phyloP scores from a whole-genome alignment of 345 rosid species.

The Eucalyptus sp. region DNA sequence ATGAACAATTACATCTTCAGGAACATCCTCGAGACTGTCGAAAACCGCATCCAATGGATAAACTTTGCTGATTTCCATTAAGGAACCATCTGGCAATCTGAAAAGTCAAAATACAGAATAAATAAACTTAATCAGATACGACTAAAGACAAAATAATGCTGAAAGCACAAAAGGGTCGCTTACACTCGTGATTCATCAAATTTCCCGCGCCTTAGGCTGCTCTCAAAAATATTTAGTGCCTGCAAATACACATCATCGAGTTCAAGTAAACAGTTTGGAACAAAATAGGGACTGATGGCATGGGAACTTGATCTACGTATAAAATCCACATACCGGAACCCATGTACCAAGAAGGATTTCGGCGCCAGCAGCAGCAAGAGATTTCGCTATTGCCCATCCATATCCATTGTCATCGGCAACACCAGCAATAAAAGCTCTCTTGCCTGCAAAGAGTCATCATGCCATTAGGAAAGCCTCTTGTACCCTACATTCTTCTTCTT shows the following conservation, averaged over 20 bases:
- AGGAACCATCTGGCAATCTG: constrained; percentile 62
- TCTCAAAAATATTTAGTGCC: constrained; percentile 57
- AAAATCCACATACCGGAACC: constrained; percentile 42
- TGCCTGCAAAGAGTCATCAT: constrained; percentile 12
- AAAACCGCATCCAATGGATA: constrained; percentile 63
- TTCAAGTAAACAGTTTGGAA: not conserved
- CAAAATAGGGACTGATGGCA: not conserved
- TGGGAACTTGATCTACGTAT: not conserved
- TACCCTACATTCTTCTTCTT: not conserved
- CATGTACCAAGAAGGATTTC: constrained; percentile 60
- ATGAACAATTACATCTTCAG: constrained; percentile 34
- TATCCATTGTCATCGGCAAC: constrained; percentile 65
- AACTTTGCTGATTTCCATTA: constrained; percentile 53
- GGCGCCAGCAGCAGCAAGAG: constrained; percentile 66
- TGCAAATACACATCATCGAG: not conserved
- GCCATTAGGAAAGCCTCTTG: not conserved
- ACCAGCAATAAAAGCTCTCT: constrained; percentile 59
- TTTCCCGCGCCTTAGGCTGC: constrained; percentile 44
- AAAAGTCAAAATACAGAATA: not conserved
- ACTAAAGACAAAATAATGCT: not conserved
- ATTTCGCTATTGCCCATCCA: constrained; percentile 71
- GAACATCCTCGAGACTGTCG: constrained; percentile 48
- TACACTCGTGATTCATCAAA: constrained; percentile 50
- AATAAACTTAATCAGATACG: not conserved
- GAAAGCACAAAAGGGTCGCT: not conserved